Base-by-base conservation (phyloP, 202 grass and related monocot species). In the Cymbopogon flexuosus region DNA sequence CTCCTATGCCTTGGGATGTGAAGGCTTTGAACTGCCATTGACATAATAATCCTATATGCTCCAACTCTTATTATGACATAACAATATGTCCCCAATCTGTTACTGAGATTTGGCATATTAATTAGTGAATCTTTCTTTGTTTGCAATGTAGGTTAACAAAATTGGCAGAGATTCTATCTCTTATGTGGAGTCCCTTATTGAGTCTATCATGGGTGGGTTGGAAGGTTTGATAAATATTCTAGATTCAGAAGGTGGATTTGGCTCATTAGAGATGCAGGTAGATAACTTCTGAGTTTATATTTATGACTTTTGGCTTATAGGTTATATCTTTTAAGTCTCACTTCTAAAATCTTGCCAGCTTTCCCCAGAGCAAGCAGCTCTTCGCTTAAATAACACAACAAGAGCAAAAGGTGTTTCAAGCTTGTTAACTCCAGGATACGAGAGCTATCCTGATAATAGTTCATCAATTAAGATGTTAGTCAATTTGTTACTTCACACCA, bases 161-260 rank as follows among this genome's bases (percentile, higher is more conserved):
- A 89, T 97, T 76, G 90, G 95, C 35, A 88, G 92, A 89, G 95
- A 97, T 84, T 89, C 95, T n/a, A 94, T 97, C 66, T 92, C 93
- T 73, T 97, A 97, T 70, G 95, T 97, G 8, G 95, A 98, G 70
- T 98, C 95, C 13, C 86, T 98, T 56, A 94, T 98, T 54, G 95
- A 98, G 83, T 98, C 95, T 75, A 98, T 98, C 79, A 98, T 98
- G 95, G 95, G 95, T 74, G 95, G 95, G 86, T 71, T 98, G 82
- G 95, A 98, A 91, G 95, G 95, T 80, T 83, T 98, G 73, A 94
- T 98, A 81, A 98, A 98, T 87, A 98, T 98, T 88, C 86, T 98
- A 36, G 95, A 98, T 66, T 93, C 95, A 77, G 95, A 94, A 86
- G 92, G 95, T 86, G 95, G 95, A 88, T 92, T 98, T 79, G 95